Conservation (phyloP, 306 rosid genomes). For the Lablab purpureus region DNA sequence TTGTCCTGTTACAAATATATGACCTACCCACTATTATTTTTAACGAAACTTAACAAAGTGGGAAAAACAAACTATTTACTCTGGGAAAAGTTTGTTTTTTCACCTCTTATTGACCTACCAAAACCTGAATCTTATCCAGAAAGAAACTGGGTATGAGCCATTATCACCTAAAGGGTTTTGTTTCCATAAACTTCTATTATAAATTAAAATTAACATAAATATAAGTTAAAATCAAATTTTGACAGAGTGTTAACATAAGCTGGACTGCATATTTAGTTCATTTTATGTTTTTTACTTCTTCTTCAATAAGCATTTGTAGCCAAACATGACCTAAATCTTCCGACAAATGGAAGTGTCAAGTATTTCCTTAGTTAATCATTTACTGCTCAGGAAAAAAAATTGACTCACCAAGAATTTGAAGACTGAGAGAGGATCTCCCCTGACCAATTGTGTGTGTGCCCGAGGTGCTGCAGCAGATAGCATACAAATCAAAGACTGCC, state of each 20-base stretch:
- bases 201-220: neutral
- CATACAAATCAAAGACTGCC: conserved; percentile 88
- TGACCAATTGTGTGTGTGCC: conserved; percentile 61
- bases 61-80: neutral
- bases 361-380: neutral
- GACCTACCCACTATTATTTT: conserved; percentile 5
- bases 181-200: neutral
- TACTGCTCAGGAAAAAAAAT: neutral
- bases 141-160: neutral
- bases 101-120: neutral
- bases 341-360: neutral
- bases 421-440: conserved; percentile 82
- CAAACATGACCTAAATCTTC: neutral
- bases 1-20: conserved; percentile 4
- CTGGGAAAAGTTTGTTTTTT: neutral
- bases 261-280: neutral
- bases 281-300: neutral
- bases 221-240: neutral
- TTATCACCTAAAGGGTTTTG: neutral
- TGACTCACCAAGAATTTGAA: conserved; percentile 75
- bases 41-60: conserved; percentile 4
- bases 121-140: neutral
- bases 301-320: neutral
- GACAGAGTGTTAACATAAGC: neutral
- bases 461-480: conserved; percentile 62